phyloP scores from a whole-genome alignment of 805 yeast species.

The Pichia heedii region DNA sequence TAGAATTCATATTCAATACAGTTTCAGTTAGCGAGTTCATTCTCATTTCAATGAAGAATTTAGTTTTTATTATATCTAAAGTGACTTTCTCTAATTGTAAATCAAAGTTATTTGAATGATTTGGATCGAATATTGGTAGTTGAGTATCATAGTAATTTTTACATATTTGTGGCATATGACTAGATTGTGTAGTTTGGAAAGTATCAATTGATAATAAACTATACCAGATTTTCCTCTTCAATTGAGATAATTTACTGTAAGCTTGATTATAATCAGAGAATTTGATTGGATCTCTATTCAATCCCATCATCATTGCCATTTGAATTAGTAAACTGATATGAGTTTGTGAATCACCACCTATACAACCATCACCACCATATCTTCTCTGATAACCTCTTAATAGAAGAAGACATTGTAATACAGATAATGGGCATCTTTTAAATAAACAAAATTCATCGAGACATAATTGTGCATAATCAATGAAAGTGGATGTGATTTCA shows the following conservation, averaged over 20 bases:
- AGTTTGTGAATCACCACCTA: conserved; percentile 50
- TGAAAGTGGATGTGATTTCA: conserved; percentile 12
- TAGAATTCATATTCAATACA: conserved; percentile 33
- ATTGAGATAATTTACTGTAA: conserved; percentile 24
- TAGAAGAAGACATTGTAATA: conserved; percentile 45
- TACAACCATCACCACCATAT: conserved; percentile 44
- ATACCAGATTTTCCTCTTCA: conserved; percentile 54
- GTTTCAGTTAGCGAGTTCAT: conserved; percentile 28
- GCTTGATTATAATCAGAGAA: not conserved
- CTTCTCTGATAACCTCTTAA: conserved; percentile 40
- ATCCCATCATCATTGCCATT: conserved; percentile 58
- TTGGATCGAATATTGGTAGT: conserved; percentile 33
- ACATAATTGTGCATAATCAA: conserved; percentile 44
- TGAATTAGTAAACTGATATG: conserved; percentile 49
- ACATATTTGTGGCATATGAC: conserved; percentile 36
- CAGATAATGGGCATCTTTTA: conserved; percentile 37
- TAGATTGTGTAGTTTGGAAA: conserved; percentile 36
- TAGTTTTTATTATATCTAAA: conserved; percentile 24
- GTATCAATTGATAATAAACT: conserved; percentile 37
- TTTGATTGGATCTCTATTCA: conserved; percentile 16
- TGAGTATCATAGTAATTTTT: conserved; percentile 42
- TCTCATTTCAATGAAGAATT: conserved; percentile 23
- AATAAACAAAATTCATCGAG: conserved; percentile 45
- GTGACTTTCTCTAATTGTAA: conserved; percentile 33
- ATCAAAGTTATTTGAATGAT: conserved; percentile 29